phyloP scores from a whole-genome alignment of 129 eudicot species.

The Artemisia argyi region DNA sequence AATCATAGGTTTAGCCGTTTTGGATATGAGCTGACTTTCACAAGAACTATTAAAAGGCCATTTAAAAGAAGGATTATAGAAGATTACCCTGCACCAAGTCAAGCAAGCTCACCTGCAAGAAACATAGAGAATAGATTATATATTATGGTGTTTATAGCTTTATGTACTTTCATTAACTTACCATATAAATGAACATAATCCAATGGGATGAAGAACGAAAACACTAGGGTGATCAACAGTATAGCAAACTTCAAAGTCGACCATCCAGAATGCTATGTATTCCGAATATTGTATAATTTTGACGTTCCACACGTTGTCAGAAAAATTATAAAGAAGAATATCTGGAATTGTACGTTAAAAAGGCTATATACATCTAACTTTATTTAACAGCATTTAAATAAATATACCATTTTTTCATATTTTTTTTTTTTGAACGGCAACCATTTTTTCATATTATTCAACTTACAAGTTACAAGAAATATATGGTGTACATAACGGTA shows the following conservation, averaged over 20 bases:
- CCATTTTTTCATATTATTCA: too few species aligned
- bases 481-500: too few species aligned
- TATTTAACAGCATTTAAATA: too few species aligned
- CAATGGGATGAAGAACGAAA: slow-evolving; percentile 79
- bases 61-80: slow-evolving; percentile 11
- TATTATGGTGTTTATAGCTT: too few species aligned
- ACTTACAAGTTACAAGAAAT: too few species aligned
- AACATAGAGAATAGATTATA: too few species aligned
- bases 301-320: slow-evolving; percentile 62
- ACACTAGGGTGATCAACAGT: slow-evolving; percentile 45
- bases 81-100: slow-evolving; percentile 96
- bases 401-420: too few species aligned
- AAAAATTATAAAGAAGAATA: slow-evolving; percentile 79
- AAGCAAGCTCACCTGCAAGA: slow-evolving; percentile 89
- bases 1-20: slow-evolving; percentile 16
- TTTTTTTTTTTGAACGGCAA: too few species aligned
- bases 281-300: slow-evolving; percentile 55
- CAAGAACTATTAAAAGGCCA: neutral
- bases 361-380: neutral
- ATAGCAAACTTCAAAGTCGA: slow-evolving; percentile 64
- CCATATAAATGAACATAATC: slow-evolving; percentile 74
- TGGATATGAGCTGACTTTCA: neutral
- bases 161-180: slow-evolving; percentile 19
- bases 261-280: slow-evolving; percentile 86
- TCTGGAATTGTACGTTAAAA: slow-evolving; percentile 31